Evolutionary conservation across 345 rosid genomes (phyloP), one percentile per base, ranked within the genome.

Genomic region (Eucalyptus victrix): DNA sequence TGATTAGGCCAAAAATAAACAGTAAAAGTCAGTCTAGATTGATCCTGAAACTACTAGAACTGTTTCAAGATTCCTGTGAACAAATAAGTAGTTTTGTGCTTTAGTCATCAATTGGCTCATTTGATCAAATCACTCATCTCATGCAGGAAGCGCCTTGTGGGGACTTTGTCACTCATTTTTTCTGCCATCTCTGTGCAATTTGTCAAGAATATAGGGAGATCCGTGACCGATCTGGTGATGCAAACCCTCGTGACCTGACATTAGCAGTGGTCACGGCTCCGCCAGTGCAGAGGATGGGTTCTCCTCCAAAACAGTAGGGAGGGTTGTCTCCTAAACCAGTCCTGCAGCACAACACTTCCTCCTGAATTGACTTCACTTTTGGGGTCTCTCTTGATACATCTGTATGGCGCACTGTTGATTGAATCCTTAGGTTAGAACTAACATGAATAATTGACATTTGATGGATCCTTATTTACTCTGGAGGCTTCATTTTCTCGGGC

Each of bases 151-250:
- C 96, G 30, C 98, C 98, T 37, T 97, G 99, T 90, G 94, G 96
- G 86, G 99, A 97, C 91, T 93, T 95, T 18, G 92, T 92, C 15
- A 95, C 99, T 56, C 99, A 95, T 91, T 95, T 94, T 90, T 97
- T 93, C 93, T 97, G 99, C 91, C 99, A 97, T 94, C 94, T 95
- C 88, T 97, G 99, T 88, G 98, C 99, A 50, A 93, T 94, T 90
- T 96, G 99, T 92, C 99, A 97, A 93, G 99, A 97, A 90, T 97
- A 94, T 62, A 93, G 98, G 91, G 98, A 97, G 94, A 95, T 95
- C 54, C 90, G 95, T 40, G 97, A 94, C 89, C 95, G 94, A 90
- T 90, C 93, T 17, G 92, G 90, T 8, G 92, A 92, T 80, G 51
- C 92, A 44, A 62, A 89, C 60, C 88, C 93, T 23, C 87, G 92